Evolutionary conservation across 805 yeast genomes (phyloP), one percentile per base, ranked within the genome.

Genomic region (Lipomyces chichibuensis): DNA sequence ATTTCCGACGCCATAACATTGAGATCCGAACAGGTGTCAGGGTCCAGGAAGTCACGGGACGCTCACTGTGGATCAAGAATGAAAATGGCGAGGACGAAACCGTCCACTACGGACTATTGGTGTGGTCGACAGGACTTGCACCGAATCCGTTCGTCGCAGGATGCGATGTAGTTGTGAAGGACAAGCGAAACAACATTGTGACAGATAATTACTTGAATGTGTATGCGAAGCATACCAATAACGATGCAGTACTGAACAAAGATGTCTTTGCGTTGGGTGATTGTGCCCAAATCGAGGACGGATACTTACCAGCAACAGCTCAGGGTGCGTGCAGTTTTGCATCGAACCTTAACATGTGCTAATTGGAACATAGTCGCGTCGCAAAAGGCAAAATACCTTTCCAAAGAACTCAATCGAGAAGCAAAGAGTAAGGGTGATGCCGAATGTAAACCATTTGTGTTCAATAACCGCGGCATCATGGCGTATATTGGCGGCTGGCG

Each of bases 91-190:
- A 82, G 29, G 84, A 84, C 27, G 79, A 78, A 57, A 69, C 66
- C 43, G 71, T 62, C 46, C 87, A 90, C 60, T 87, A 83, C 67
- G 92, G 92, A 11, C 76, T 88, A 33, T 87, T 91, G 74, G 76
- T 88, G 54, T 88, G 92, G 92, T 87, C 91, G 0, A 88, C 92
- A 0, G 92, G 92, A 68, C 89, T 88, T 52, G 86, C 89, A 3
- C 87, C 86, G 71, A 84, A 86, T 67, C 89, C 89, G 25, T 76
- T 88, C 62, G 80, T 88, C 55, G 87, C 84, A 60, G 77, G 80
- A 27, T 77, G 80, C 33, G 78, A 87, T 35, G 74, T 76, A 13
- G 80, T 77, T 1, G 91, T 88, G 77, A 80, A 80, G 71, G 88
- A 88, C 75, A 83, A 81, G 72, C 83, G 89, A 71, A 46, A 56